Evolutionary conservation across 2,329 filamentous ascomycete species (phyloP), one percentile per base, ranked within the genome.

Genomic region (Conoideocrella luteorostrata): DNA sequence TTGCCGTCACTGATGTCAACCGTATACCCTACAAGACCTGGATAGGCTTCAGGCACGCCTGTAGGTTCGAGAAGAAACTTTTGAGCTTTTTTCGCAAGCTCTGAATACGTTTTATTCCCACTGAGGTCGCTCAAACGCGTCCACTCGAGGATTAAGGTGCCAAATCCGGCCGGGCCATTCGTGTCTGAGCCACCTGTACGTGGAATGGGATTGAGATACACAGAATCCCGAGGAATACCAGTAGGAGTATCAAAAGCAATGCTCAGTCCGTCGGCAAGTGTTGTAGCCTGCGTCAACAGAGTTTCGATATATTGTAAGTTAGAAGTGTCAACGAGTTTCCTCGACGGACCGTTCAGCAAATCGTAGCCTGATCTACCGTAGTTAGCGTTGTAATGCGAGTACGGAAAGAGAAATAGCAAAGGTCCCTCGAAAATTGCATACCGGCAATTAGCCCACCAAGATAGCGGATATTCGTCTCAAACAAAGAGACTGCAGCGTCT

Each of bases 401-500:
- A 11, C 13, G 15, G 5, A 15, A 11, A 7, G 11, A 36, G n/a
- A n/a, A n/a, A n/a, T n/a, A 4, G 22, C 35, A 0, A 29, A 33
- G 11, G 20, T 5, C 9, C 7, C 11, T n/a, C 7, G 9, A 17
- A 23, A n/a, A 2, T 13, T 7, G 12, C 52, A 6, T 52, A 76
- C 82, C 86, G 3, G 88, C 85, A 6, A 95, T 58, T 54, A 95
- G 71, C n/a, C 88, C 89, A 7, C 80, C 89, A 1, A 95, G 68
- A 56, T 95, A 95, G 21, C 89, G 82, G 57, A 95, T 95, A 1
- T 88, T 95, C 0, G 88, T 94, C 64, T 95, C 89, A 56, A 95
- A 95, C 7, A 95, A 64, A 24, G 84, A 90, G 40, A 95, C 79
- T 7, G 70, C 63, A 1, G 69, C 62, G 2, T 69, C 56, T 3